phyloP scores from a whole-genome alignment of 495 filamentous ascomycete genomes.

The Tuber indicum region DNA sequence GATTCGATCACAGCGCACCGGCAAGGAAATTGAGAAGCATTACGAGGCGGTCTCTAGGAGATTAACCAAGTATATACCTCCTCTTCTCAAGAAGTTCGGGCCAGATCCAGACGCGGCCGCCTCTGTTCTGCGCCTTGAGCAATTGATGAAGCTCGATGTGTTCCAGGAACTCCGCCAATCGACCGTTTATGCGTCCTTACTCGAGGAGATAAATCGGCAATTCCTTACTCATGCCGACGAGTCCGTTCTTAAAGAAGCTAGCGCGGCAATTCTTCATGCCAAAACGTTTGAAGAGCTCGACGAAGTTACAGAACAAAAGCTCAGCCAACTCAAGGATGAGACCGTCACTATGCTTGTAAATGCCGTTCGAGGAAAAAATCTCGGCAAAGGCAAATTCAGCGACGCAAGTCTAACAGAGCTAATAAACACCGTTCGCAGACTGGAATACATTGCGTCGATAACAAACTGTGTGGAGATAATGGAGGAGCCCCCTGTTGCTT shows the following conservation, averaged over 20 bases:
- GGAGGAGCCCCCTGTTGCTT: conserved; percentile 51
- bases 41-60: conserved; percentile 42
- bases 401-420: conserved; percentile 59
- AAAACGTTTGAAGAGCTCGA: conserved; percentile 77
- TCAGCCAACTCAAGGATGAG: conserved; percentile 79
- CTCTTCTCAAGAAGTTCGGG: conserved; percentile 83
- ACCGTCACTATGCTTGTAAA: conserved; percentile 62
- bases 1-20: conserved; percentile 30
- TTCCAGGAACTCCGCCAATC: conserved; percentile 85
- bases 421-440: conserved; percentile 71
- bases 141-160: conserved; percentile 75
- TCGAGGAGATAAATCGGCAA: conserved; percentile 90
- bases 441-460: conserved; percentile 75
- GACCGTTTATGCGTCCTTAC: conserved; percentile 67
- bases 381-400: conserved; percentile 56
- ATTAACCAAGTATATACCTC: conserved; percentile 71
- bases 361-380: conserved; percentile 60
- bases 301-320: conserved; percentile 71
- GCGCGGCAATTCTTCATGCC: conserved; percentile 73
- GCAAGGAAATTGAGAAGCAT: conserved; percentile 54
- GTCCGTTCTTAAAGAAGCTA: conserved; percentile 76
- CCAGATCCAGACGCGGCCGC: conserved; percentile 78
- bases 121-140: conserved; percentile 77
- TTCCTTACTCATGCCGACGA: conserved; percentile 85
- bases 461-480: conserved; percentile 67